A percentile compares a stretch with the other conserved stretches of the same genome.
Evolutionary conservation across 1,284 basidiomycete genomes (phyloP).

Genomic region (Trichosporon asahii): DNA sequence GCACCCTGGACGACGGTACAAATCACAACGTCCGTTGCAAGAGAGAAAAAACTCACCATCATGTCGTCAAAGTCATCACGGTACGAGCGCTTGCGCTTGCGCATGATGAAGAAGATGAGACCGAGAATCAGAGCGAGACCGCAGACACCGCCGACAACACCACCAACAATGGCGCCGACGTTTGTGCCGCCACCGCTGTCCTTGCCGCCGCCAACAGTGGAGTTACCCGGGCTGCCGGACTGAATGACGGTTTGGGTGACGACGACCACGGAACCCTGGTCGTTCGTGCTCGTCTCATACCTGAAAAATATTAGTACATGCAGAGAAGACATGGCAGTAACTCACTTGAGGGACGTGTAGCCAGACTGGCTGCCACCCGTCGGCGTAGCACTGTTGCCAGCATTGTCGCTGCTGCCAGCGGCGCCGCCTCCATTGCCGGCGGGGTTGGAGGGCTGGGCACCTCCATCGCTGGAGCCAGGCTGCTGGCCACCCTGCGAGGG

Average conservation of each 20-base stretch:
- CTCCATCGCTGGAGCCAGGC: neutral
- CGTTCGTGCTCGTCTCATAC: neutral
- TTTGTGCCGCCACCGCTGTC: conserved; percentile 24
- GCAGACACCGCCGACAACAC: conserved; percentile 49
- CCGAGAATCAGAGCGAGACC: conserved; percentile 40
- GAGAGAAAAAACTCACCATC: conserved; percentile 39
- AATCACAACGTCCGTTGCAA: neutral
- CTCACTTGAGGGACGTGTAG: neutral
- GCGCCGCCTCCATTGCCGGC: neutral
- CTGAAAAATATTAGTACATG: neutral
- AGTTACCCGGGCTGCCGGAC: neutral
- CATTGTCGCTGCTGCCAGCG: neutral
- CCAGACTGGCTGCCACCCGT: neutral
- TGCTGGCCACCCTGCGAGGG: neutral
- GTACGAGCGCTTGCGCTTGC: conserved; percentile 39
- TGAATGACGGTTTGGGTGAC: neutral
- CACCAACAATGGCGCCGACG: conserved; percentile 49
- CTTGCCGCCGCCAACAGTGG: neutral
- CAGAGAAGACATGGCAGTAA: neutral
- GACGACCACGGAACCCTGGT: neutral
- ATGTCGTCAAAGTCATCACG: conserved; percentile 51
- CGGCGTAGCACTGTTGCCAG: neutral
- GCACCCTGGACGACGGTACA: too few relatives aligned
- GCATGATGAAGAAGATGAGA: conserved; percentile 40
- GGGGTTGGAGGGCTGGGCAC: neutral